These are phyloP conservation scores for Catharanthus roseus DNA, from an alignment of 257 asterid species.

Conservation along the genomic window DNA sequence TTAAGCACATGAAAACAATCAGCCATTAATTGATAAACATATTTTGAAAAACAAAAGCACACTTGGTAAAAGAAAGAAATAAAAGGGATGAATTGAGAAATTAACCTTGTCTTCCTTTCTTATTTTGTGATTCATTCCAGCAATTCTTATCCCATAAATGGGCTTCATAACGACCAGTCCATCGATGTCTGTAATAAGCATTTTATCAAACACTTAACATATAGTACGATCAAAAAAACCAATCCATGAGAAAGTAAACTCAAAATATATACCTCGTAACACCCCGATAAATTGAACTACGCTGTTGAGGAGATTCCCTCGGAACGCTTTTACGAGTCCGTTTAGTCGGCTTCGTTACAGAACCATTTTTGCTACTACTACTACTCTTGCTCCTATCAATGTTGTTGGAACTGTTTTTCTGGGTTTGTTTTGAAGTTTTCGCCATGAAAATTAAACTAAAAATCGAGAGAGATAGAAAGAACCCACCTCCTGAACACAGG, in stretches of 20 bases:
- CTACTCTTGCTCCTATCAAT: background rate
- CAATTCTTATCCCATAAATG: conserved; percentile 97
- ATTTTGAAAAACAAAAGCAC: background rate
- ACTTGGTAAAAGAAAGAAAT: background rate
- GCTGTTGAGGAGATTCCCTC: conserved; percentile 74
- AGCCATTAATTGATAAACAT: conserved; percentile 36
- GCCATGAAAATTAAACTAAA: conserved; percentile 38
- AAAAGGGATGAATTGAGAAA: background rate
- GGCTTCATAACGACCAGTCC: conserved; percentile 98
- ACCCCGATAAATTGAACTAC: conserved; percentile 85
- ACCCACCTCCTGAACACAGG: background rate
- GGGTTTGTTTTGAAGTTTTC: conserved; percentile 47
- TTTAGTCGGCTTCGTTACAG: conserved; percentile 23
- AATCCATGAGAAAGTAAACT: background rate
- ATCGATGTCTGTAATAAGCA: conserved; percentile 60
- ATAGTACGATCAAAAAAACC: too few relatives aligned
- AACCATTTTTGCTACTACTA: background rate
- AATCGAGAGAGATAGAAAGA: too few relatives aligned
- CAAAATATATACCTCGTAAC: conserved; percentile 59
- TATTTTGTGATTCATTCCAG: conserved; percentile 90
- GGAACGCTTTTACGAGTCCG: conserved; percentile 65
- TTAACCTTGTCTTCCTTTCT: conserved; percentile 95
- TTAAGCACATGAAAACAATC: conserved; percentile 23
- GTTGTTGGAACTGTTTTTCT: conserved; percentile 17
- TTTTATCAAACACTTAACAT: background rate